These are phyloP conservation scores for Trichoderma breve DNA, from an alignment of 2,329 filamentous ascomycete species.

Conservation along the genomic window DNA sequence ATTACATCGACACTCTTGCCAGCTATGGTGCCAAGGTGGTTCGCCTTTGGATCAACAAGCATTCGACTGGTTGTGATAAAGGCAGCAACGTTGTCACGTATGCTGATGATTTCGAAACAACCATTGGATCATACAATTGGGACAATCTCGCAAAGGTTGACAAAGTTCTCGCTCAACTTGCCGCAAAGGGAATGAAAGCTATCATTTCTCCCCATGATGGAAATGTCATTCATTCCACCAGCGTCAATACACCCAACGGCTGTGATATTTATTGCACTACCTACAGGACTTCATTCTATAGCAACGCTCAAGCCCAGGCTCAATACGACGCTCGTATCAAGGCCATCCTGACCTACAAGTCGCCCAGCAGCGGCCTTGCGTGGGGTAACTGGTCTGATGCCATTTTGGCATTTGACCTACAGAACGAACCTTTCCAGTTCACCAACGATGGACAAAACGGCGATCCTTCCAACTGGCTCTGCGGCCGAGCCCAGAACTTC, in stretches of 20 bases:
- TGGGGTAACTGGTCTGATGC: slow-evolving; percentile 35
- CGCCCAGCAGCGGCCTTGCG: slow-evolving; percentile 30
- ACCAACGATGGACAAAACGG: neutral
- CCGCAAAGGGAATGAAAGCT: slow-evolving; percentile 21
- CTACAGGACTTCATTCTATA: slow-evolving; percentile 31
- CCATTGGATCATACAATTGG: slow-evolving; percentile 25
- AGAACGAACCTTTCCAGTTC: slow-evolving; percentile 34
- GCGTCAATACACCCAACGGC: neutral
- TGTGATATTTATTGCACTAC: slow-evolving; percentile 20
- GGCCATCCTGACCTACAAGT: slow-evolving; percentile 34
- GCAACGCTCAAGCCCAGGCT: slow-evolving; percentile 30
- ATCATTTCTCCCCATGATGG: slow-evolving; percentile 24
- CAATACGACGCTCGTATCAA: slow-evolving; percentile 32
- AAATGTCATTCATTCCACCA: slow-evolving; percentile 14
- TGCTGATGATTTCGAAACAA: slow-evolving; percentile 21
- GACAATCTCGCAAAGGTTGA: slow-evolving; percentile 20
- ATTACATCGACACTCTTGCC: slow-evolving; percentile 22
- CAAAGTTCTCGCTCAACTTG: slow-evolving; percentile 18
- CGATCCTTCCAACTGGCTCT: slow-evolving; percentile 29
- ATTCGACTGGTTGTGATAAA: slow-evolving; percentile 20
- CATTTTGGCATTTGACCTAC: slow-evolving; percentile 35
- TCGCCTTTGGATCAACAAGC: slow-evolving; percentile 23
- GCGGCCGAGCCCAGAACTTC: slow-evolving; percentile 29
- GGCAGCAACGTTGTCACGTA: slow-evolving; percentile 21
- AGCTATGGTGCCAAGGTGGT: slow-evolving; percentile 22